phyloP scores from a whole-genome alignment of 1,284 basidiomycete species.

The Mycosarcoma maydis region DNA sequence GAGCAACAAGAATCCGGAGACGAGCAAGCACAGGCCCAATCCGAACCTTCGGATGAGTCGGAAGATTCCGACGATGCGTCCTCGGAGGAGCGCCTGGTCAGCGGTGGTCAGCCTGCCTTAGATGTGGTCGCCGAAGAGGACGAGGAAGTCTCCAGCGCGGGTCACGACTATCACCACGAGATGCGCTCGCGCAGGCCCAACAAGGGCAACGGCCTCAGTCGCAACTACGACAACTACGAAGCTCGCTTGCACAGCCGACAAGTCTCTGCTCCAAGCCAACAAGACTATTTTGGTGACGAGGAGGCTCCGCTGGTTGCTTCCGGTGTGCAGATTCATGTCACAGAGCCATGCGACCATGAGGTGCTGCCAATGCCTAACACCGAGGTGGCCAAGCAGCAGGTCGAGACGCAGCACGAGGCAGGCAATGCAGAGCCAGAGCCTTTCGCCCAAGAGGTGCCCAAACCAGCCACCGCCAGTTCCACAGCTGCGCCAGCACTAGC shows the following conservation, averaged over 20 bases:
- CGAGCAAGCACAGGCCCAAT: constrained; percentile 9
- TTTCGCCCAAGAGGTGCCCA: not conserved
- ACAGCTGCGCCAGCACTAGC: constrained; percentile 4
- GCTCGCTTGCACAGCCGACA: constrained; percentile 32
- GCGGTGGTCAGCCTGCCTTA: constrained; percentile 30
- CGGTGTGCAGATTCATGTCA: constrained; percentile 22
- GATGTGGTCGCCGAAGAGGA: constrained; percentile 58
- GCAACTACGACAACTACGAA: constrained; percentile 30
- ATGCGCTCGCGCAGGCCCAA: constrained; percentile 38
- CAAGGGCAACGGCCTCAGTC: constrained; percentile 32
- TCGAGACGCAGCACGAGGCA: not conserved
- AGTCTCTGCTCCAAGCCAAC: constrained; percentile 22
- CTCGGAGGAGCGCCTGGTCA: constrained; percentile 36
- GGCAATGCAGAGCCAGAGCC: not conserved
- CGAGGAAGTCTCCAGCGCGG: constrained; percentile 48
- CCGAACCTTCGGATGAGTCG: constrained; percentile 26
- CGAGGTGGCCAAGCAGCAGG: not conserved
- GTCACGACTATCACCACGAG: constrained; percentile 41
- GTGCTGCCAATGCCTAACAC: not conserved
- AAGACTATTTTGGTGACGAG: not conserved
- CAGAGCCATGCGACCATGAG: constrained; percentile 6
- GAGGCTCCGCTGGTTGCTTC: constrained; percentile 8
- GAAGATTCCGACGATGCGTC: constrained; percentile 20
- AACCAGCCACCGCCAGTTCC: not conserved
- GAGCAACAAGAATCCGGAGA: constrained; percentile 30